These are phyloP conservation scores for Chaetomium olivaceum DNA, from an alignment of 2,329 filamentous ascomycete genomes.

Conservation along the genomic window DNA sequence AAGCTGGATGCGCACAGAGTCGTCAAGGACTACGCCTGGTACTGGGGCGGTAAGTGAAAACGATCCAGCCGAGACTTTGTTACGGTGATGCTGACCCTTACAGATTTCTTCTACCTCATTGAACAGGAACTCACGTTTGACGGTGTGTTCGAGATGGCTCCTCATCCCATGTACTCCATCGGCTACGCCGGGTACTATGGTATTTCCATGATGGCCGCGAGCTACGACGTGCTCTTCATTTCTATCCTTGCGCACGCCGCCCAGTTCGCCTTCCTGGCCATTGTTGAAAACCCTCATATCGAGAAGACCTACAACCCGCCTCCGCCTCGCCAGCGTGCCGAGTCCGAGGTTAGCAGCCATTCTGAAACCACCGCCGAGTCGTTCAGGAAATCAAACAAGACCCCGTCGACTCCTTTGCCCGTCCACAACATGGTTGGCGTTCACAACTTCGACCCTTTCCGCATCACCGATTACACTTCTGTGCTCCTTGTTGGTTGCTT, in stretches of 20 bases:
- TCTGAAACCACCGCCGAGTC: constrained; percentile 12
- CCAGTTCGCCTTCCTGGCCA: constrained; percentile 87
- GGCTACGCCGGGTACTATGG: constrained; percentile 98
- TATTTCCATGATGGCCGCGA: constrained; percentile 96
- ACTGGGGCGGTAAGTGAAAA: constrained; percentile 68
- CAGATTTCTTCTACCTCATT: constrained; percentile 97
- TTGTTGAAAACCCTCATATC: constrained; percentile 96
- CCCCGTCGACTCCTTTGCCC: constrained; percentile 54
- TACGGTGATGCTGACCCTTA: constrained; percentile 17
- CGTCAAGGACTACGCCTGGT: constrained; percentile 99
- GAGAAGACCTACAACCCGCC: constrained; percentile 96
- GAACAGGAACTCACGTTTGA: constrained; percentile 98
- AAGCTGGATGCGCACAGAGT: constrained; percentile 97
- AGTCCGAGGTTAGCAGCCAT: constrained; percentile 36
- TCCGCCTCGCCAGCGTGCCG: constrained; percentile 63
- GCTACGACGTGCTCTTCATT: constrained; percentile 96
- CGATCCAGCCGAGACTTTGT: background rate
- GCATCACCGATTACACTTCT: constrained; percentile 80
- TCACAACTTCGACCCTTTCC: constrained; percentile 82
- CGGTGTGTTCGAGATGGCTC: constrained; percentile 98
- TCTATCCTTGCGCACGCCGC: constrained; percentile 92
- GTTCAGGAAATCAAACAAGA: constrained; percentile 13
- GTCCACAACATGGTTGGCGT: constrained; percentile 84
- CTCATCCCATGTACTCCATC: constrained; percentile 98
- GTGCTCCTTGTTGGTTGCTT: constrained; percentile 76